These are phyloP conservation scores for Xylaria polymorpha DNA, from an alignment of 2,329 filamentous ascomycete species.

Conservation along the genomic window DNA sequence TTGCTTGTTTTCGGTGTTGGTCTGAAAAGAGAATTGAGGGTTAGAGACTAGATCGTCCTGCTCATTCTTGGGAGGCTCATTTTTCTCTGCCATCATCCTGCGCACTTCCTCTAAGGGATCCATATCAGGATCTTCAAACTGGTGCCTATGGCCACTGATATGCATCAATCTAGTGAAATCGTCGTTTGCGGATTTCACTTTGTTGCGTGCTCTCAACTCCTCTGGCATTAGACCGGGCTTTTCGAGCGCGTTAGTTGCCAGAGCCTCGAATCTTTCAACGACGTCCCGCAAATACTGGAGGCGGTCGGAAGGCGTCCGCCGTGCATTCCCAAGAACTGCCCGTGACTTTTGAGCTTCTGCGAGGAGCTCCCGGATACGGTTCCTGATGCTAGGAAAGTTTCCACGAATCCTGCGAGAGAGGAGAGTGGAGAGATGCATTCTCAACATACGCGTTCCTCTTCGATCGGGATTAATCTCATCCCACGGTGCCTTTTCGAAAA, in stretches of 20 bases:
- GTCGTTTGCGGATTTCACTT: conserved; percentile 36
- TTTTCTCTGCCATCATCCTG: conserved; percentile 9
- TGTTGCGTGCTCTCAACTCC: conserved; percentile 45
- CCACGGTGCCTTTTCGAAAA: conserved; percentile 50
- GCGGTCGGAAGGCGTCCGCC: conserved; percentile 42
- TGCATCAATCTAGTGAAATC: conserved; percentile 48
- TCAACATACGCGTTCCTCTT: conserved; percentile 49
- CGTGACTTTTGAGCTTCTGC: conserved; percentile 30
- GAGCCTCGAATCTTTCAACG: conserved; percentile 43
- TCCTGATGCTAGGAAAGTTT: conserved; percentile 44
- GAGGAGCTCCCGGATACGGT: conserved; percentile 42
- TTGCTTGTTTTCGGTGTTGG: no score
- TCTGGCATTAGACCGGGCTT: conserved; percentile 43
- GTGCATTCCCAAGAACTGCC: conserved; percentile 44
- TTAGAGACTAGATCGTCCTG: background rate
- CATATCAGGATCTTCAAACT: conserved; percentile 44
- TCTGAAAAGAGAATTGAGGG: background rate
- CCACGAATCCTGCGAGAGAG: conserved; percentile 44
- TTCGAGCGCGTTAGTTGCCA: conserved; percentile 40
- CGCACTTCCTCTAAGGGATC: conserved; percentile 36
- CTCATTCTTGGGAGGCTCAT: background rate
- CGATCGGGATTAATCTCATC: conserved; percentile 40
- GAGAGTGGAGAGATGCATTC: conserved; percentile 47
- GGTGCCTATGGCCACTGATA: conserved; percentile 42
- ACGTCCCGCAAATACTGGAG: conserved; percentile 46